A percentile compares a stretch with the other conserved stretches of the same genome.
Evolutionary conservation across 2,329 filamentous ascomycete genomes (phyloP).

Genomic region (Fusarium papillatum): DNA sequence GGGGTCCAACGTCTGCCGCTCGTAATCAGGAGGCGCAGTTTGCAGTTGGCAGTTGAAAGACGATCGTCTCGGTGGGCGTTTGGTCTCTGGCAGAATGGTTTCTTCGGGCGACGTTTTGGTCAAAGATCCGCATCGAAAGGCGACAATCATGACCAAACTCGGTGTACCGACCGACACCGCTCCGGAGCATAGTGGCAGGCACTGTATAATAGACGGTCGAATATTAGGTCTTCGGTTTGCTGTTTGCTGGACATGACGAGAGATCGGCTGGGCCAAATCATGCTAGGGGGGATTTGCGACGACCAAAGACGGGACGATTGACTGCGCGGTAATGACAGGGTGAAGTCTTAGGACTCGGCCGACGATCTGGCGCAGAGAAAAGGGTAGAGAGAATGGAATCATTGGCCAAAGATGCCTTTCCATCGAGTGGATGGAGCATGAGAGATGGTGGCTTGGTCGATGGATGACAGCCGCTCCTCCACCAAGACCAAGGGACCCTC

Average conservation of each 20-base stretch:
- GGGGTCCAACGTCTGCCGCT: constrained; percentile 7
- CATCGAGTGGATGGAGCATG: background rate
- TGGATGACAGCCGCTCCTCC: constrained; percentile 11
- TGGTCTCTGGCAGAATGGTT: constrained; percentile 19
- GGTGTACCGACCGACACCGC: constrained; percentile 35
- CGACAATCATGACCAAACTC: constrained; percentile 35
- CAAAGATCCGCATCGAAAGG: constrained; percentile 30
- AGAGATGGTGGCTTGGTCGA: constrained; percentile 8
- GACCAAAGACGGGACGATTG: constrained; percentile 15
- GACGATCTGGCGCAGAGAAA: constrained; percentile 19
- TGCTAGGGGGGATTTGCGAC: background rate
- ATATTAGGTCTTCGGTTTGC: constrained; percentile 27
- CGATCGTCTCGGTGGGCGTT: constrained; percentile 15
- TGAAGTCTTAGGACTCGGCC: constrained; percentile 1
- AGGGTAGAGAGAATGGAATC: constrained; percentile 3
- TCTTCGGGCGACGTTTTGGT: constrained; percentile 22
- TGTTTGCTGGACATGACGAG: constrained; percentile 25
- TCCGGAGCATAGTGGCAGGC: constrained; percentile 15
- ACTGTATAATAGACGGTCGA: constrained; percentile 23
- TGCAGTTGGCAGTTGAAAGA: constrained; percentile 14
- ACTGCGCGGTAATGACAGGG: constrained; percentile 8
- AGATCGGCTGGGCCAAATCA: constrained; percentile 24
- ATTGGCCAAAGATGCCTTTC: constrained; percentile 6
- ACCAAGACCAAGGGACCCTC: background rate
- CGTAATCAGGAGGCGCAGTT: constrained; percentile 16